Conservation (phyloP, 345 rosid species). For the Barbarea vulgaris region DNA sequence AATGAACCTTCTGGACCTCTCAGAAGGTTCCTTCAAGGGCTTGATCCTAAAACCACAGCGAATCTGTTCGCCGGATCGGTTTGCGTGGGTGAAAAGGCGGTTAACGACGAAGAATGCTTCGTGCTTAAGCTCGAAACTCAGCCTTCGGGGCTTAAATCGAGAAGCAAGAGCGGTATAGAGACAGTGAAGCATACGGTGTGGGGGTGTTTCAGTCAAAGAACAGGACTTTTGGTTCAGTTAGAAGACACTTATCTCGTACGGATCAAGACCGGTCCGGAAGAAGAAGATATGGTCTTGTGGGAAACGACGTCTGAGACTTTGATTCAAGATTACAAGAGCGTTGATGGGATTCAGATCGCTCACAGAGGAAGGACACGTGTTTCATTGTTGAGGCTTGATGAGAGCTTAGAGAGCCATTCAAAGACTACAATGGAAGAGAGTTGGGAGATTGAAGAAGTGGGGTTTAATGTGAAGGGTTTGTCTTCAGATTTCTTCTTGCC, state of each 20-base stretch:
- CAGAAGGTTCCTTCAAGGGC: constrained; percentile 83
- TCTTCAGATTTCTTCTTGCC: constrained; percentile 87
- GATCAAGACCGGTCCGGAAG: constrained; percentile 50
- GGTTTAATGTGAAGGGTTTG: constrained; percentile 81
- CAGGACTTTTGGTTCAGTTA: constrained; percentile 75
- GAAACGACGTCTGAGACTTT: constrained; percentile 79
- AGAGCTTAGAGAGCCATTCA: constrained; percentile 58
- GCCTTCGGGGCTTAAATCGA: constrained; percentile 52
- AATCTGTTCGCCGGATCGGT: constrained; percentile 64
- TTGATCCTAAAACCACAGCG: constrained; percentile 85
- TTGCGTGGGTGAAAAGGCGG: constrained; percentile 66
- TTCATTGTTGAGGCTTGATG: constrained; percentile 65
- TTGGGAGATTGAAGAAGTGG: constrained; percentile 92
- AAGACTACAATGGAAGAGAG: constrained; percentile 88
- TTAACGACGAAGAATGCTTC: constrained; percentile 71
- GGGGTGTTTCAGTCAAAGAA: constrained; percentile 93
- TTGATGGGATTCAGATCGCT: constrained; percentile 85
- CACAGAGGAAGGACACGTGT: constrained; percentile 70
- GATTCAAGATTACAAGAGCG: constrained; percentile 67
- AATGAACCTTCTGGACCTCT: constrained; percentile 88
- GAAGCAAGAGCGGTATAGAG: constrained; percentile 66
- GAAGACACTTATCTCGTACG: constrained; percentile 75
- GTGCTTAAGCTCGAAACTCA: constrained; percentile 69
- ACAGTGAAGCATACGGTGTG: constrained; percentile 72
- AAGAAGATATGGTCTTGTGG: constrained; percentile 63